These are phyloP conservation scores for Xylaria sp. DNA, from an alignment of 2,329 filamentous ascomycete genomes.

Conservation along the genomic window DNA sequence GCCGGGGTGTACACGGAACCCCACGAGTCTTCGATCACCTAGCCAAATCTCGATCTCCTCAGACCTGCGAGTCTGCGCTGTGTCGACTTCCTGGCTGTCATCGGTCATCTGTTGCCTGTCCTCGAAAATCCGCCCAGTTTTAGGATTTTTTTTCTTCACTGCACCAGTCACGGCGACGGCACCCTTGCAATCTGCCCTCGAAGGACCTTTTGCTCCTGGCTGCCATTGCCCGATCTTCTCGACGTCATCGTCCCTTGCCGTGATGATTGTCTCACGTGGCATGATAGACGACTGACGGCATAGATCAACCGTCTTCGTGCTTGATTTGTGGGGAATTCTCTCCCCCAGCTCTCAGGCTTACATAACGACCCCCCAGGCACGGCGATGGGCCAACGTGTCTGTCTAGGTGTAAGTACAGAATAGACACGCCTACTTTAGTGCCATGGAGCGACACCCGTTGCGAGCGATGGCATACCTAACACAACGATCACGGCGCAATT, in stretches of 20 bases:
- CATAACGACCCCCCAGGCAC: too few species aligned
- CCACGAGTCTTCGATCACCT: constrained; percentile 26
- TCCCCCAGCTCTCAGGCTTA: background rate
- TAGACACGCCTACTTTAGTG: too few species aligned
- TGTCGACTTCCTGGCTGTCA: background rate
- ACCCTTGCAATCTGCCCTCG: constrained; percentile 7
- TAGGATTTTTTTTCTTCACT: background rate
- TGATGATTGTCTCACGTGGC: background rate
- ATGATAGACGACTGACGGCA: background rate
- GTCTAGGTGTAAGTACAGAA: too few species aligned
- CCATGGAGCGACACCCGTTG: background rate
- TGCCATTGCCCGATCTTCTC: constrained; percentile 4
- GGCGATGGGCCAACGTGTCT: too few species aligned
- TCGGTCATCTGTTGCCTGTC: constrained; percentile 15
- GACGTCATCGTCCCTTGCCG: constrained; percentile 30
- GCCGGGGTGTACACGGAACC: background rate
- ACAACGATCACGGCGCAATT: too few species aligned
- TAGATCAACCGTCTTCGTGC: too few species aligned
- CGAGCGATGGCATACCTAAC: background rate
- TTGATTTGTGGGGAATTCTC: background rate
- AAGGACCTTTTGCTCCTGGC: constrained; percentile 26
- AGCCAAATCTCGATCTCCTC: constrained; percentile 34
- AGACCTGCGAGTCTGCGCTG: background rate
- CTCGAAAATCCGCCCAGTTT: constrained; percentile 13
- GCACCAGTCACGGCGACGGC: too few species aligned